phyloP scores from a whole-genome alignment of 306 rosid species.

The Hippophae rhamnoides region DNA sequence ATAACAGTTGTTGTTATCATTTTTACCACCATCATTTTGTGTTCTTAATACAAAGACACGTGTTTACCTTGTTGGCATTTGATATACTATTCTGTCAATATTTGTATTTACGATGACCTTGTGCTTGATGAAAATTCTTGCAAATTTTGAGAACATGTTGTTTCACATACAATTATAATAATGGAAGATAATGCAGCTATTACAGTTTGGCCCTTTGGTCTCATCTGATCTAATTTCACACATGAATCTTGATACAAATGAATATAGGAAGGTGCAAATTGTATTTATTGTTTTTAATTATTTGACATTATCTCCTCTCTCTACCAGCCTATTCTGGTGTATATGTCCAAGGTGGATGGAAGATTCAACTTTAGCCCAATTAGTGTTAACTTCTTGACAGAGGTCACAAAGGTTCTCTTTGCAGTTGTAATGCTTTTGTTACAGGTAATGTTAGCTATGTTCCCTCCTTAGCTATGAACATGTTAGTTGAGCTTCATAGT shows the following conservation, averaged over 20 bases:
- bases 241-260: not conserved
- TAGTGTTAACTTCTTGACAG: constrained; percentile 96
- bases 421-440: constrained; percentile 81
- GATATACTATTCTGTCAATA: too few species aligned
- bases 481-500: not conserved
- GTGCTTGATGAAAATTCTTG: too few species aligned
- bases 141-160: too few species aligned
- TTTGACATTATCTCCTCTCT: constrained; percentile 4
- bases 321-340: constrained; percentile 89
- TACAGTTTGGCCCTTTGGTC: too few species aligned
- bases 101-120: too few species aligned
- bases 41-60: too few species aligned
- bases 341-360: constrained; percentile 99
- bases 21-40: too few species aligned
- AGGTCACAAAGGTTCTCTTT: constrained; percentile 74
- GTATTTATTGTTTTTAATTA: constrained; percentile 2
- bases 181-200: too few species aligned
- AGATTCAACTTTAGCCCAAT: constrained; percentile 94
- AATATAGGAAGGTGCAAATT: not conserved
- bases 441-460: constrained; percentile 45
- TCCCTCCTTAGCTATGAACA: not conserved
- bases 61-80: too few species aligned
- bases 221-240: not conserved
- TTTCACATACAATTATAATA: too few species aligned
- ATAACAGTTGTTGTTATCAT: too few species aligned